These are phyloP conservation scores for barrel medic (Medicago truncatula) DNA, from an alignment of 306 rosid genomes.

Conservation along the genomic window DNA sequence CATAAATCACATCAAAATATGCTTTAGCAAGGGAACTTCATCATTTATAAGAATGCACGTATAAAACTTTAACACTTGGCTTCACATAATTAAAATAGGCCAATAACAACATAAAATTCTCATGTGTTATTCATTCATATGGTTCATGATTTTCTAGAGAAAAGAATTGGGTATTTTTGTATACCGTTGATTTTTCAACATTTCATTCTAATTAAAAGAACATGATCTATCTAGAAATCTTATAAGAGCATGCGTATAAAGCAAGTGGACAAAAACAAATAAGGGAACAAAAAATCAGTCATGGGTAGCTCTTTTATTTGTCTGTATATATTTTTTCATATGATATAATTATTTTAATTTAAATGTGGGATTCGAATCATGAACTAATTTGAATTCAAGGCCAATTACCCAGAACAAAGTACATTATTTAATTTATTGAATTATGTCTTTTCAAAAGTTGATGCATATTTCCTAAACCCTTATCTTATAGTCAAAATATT, in stretches of 20 bases:
- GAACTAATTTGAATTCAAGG: constrained; percentile 37
- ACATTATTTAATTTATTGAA: constrained; percentile 40
- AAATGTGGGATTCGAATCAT: constrained; percentile 23
- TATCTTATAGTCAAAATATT: constrained; percentile 40
- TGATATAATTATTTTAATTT: constrained; percentile 31
- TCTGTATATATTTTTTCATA: constrained; percentile 14
- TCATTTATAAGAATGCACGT: constrained; percentile 20
- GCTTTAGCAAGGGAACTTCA: constrained; percentile 2
- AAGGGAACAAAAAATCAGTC: constrained; percentile 38
- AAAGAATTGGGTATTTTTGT: constrained; percentile 29
- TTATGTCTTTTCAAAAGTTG: constrained; percentile 30
- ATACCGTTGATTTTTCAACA: constrained; percentile 34
- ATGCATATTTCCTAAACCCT: constrained; percentile 22
- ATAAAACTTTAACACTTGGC: constrained; percentile 7
- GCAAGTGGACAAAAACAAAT: constrained; percentile 57
- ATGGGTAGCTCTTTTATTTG: constrained; percentile 32
- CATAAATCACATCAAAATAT: constrained; percentile 37
- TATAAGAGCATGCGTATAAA: constrained; percentile 73
- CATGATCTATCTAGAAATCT: constrained; percentile 40
- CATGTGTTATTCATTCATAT: not conserved
- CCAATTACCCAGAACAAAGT: constrained; percentile 31
- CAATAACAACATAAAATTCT: not conserved
- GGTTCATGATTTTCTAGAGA: constrained; percentile 49
- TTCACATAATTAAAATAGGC: not conserved
- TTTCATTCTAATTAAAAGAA: constrained; percentile 34